phyloP scores from a whole-genome alignment of 805 yeast species.

The Candida multigemmis region DNA sequence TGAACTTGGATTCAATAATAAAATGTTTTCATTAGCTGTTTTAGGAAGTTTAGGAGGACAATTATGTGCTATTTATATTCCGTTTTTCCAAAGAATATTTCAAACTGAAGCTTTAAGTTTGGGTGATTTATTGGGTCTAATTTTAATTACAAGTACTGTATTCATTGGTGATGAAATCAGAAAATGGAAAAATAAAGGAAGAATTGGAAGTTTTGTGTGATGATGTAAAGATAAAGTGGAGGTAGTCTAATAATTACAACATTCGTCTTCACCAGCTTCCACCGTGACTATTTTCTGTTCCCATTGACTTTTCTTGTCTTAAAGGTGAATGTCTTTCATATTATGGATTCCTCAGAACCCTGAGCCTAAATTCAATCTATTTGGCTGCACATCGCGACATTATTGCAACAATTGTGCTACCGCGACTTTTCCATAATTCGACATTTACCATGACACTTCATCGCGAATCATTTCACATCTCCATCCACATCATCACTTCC shows the following conservation, averaged over 20 bases:
- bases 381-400: background rate
- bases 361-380: too few relatives aligned
- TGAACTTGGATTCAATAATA: slow-evolving; percentile 71
- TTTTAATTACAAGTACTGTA: slow-evolving; percentile 65
- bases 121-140: slow-evolving; percentile 58
- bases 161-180: slow-evolving; percentile 78
- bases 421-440: background rate
- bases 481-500: too few relatives aligned
- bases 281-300: too few relatives aligned
- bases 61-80: slow-evolving; percentile 85
- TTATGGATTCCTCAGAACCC: too few relatives aligned
- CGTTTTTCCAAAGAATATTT: slow-evolving; percentile 86
- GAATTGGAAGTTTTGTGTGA: too few relatives aligned
- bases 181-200: too few relatives aligned
- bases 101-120: slow-evolving; percentile 86
- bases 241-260: too few relatives aligned
- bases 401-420: background rate
- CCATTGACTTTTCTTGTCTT: too few relatives aligned
- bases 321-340: too few relatives aligned
- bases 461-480: too few relatives aligned
- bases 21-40: slow-evolving; percentile 91
- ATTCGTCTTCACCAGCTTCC: too few relatives aligned
- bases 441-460: slow-evolving; percentile 8
- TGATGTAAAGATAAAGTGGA: too few relatives aligned
- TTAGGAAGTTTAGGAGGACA: slow-evolving; percentile 84